Conservation (phyloP, 2,329 filamentous ascomycete species). For the Talaromyces sp. region DNA sequence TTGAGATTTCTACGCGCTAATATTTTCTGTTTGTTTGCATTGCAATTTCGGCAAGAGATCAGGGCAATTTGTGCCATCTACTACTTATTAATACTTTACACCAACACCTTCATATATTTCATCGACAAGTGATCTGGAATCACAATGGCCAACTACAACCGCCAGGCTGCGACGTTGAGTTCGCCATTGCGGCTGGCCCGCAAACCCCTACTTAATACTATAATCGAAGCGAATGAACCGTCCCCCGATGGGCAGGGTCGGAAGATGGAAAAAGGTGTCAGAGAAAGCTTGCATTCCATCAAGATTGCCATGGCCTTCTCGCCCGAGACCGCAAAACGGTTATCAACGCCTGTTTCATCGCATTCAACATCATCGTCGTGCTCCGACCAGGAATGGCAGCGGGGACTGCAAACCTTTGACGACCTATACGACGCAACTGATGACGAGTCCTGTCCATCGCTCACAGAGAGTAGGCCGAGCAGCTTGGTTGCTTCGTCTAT, state of each 20-base stretch:
- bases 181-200: conserved; percentile 53
- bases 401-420: conserved; percentile 68
- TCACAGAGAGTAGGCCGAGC: conserved; percentile 44
- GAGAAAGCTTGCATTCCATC: conserved; percentile 10
- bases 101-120: conserved; percentile 5
- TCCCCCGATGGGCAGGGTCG: conserved; percentile 29
- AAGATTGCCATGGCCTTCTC: conserved; percentile 15
- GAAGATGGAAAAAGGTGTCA: conserved; percentile 14
- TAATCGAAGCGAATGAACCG: conserved; percentile 47
- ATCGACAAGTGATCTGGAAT: conserved; percentile 27
- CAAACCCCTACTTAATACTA: conserved; percentile 56
- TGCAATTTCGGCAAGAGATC: neutral
- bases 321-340: conserved; percentile 12
- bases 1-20: neutral
- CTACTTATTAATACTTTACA: conserved; percentile 14
- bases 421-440: conserved; percentile 84
- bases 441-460: conserved; percentile 48
- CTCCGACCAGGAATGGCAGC: conserved; percentile 56
- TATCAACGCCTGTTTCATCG: conserved; percentile 28
- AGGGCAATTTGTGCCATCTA: neutral
- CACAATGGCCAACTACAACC: conserved; percentile 39
- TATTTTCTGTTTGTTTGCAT: conserved; percentile 1
- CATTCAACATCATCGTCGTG: conserved; percentile 26
- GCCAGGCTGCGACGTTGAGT: conserved; percentile 46
- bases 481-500: conserved; percentile 41